Evolutionary conservation across 83 land plant genomes (phyloP).

Genomic region (Picea abies): DNA sequence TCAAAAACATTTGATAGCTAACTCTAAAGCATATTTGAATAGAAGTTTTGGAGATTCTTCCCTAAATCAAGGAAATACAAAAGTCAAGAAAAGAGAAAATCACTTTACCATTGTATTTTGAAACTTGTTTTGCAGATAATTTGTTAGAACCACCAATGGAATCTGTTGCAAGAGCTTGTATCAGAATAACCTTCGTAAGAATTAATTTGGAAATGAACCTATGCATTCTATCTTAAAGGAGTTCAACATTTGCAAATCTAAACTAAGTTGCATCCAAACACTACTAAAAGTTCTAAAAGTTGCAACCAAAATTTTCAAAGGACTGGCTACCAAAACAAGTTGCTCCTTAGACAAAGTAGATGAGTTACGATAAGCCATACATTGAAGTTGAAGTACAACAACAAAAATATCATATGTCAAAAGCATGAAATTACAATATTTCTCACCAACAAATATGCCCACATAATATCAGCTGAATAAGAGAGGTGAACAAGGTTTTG

Average conservation of each 20-base stretch:
- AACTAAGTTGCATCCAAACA: not conserved
- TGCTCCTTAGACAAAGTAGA: not conserved
- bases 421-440: not conserved
- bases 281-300: not conserved
- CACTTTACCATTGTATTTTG: slow-evolving; percentile 77
- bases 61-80: not conserved
- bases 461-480: not conserved
- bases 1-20: no score
- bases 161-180: slow-evolving; percentile 44
- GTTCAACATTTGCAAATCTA: not conserved
- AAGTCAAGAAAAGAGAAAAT: slow-evolving; percentile 5
- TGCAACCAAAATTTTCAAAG: not conserved
- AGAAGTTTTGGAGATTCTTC: not conserved
- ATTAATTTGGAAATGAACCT: not conserved
- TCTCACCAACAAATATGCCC: not conserved
- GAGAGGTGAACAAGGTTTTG: not conserved
- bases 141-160: slow-evolving; percentile 88
- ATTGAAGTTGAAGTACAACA: not conserved
- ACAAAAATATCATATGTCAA: not conserved
- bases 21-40: no score
- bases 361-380: not conserved
- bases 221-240: no score
- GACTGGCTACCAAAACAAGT: slow-evolving; percentile 10
- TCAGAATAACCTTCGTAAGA: not conserved
- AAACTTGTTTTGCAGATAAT: slow-evolving; percentile 72